Conservation (phyloP, 345 rosid genomes). For the Theobroma cacao region DNA sequence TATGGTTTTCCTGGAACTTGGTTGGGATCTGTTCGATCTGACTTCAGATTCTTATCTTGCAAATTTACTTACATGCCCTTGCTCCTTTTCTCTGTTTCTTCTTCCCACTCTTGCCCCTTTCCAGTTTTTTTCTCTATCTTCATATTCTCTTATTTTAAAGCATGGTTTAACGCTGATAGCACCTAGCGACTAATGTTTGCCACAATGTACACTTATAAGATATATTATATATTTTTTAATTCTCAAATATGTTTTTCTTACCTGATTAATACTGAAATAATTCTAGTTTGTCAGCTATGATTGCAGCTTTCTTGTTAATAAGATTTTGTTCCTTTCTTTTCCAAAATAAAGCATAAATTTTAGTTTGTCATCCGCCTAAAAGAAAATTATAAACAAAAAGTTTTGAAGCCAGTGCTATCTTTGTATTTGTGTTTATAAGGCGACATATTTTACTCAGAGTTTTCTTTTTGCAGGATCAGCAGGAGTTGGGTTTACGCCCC, state of each 20-base stretch:
- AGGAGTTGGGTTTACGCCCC: conserved; percentile 57
- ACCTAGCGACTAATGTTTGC: not conserved
- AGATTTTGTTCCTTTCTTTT: not conserved
- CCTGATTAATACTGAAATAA: not conserved
- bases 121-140: not conserved
- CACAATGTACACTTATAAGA: too few species aligned
- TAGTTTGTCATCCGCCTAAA: not conserved
- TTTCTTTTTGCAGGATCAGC: conserved; percentile 44
- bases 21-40: conserved; percentile 29
- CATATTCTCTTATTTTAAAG: not conserved
- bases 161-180: not conserved
- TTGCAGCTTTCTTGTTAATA: conserved; percentile 8
- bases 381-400: not conserved
- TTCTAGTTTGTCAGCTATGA: not conserved
- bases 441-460: not conserved
- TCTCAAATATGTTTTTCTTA: not conserved
- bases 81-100: not conserved
- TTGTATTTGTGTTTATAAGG: not conserved
- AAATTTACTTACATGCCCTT: conserved; percentile 35
- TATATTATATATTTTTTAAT: not conserved
- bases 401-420: not conserved
- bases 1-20: conserved; percentile 14
- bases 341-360: not conserved
- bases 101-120: not conserved
- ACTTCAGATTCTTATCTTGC: conserved; percentile 18